phyloP scores from a whole-genome alignment of 768 basidiomycete species.

The Trichaptum fuscoviolaceum region DNA sequence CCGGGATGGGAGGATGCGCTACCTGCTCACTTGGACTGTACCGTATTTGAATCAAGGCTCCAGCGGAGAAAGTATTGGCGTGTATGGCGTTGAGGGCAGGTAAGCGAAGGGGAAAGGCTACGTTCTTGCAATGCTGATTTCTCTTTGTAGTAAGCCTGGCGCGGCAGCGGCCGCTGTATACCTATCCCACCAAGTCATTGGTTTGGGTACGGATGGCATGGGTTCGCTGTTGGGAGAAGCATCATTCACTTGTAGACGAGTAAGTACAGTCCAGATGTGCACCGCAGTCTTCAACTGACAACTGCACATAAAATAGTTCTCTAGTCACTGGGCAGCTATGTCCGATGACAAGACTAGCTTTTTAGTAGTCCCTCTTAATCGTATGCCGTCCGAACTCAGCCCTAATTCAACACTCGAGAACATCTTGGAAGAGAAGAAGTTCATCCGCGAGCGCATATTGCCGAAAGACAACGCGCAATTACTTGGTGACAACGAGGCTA shows the following conservation, averaged over 20 bases:
- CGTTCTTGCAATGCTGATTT: slow-evolving; percentile 4
- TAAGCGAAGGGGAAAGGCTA: slow-evolving; percentile 13
- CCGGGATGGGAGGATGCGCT: slow-evolving; percentile 31
- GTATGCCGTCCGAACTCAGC: slow-evolving; percentile 30
- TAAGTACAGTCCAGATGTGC: slow-evolving; percentile 13
- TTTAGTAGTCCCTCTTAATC: slow-evolving; percentile 35
- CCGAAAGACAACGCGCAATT: slow-evolving; percentile 25
- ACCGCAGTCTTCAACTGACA: neutral
- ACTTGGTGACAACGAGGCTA: slow-evolving; percentile 21
- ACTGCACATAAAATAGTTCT: slow-evolving; percentile 23
- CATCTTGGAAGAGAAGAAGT: slow-evolving; percentile 25
- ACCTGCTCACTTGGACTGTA: slow-evolving; percentile 32
- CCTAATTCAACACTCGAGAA: slow-evolving; percentile 2
- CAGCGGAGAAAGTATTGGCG: slow-evolving; percentile 32
- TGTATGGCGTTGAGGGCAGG: slow-evolving; percentile 47
- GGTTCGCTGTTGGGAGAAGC: slow-evolving; percentile 36
- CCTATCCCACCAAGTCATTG: slow-evolving; percentile 34
- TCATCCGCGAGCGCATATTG: slow-evolving; percentile 31
- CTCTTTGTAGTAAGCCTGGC: slow-evolving; percentile 37
- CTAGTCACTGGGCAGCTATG: slow-evolving; percentile 30
- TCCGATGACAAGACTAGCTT: slow-evolving; percentile 26
- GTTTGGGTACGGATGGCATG: slow-evolving; percentile 32
- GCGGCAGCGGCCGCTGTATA: slow-evolving; percentile 35
- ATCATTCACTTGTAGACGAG: slow-evolving; percentile 31
- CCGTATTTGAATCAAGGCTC: slow-evolving; percentile 26